Percentiles rank a stretch among this genome's conserved stretches.
These are phyloP conservation scores for Pulveroboletus frians DNA, from an alignment of 768 basidiomycete genomes.

Conservation along the genomic window DNA sequence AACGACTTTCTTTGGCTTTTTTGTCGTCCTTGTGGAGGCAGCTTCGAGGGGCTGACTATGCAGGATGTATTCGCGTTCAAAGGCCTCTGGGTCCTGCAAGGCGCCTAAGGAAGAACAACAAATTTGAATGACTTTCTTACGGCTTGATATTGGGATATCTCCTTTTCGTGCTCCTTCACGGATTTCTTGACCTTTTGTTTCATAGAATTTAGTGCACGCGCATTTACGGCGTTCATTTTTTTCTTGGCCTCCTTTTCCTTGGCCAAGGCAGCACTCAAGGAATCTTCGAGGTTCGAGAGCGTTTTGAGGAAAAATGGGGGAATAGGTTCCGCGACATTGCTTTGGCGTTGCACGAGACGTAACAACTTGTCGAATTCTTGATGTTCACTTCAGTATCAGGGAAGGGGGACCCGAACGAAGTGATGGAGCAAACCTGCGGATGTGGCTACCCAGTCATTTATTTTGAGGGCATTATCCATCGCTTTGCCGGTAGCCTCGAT, in stretches of 20 bases:
- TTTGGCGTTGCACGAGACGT: conserved; percentile 84
- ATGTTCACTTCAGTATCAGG: conserved; percentile 5
- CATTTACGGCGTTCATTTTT: conserved; percentile 93
- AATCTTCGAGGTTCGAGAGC: conserved; percentile 66
- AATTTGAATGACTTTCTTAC: conserved; percentile 37
- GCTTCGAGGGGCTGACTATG: conserved; percentile 45
- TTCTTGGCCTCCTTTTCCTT: conserved; percentile 92
- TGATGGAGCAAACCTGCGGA: conserved; percentile 60
- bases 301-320: conserved; percentile 83
- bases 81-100: conserved; percentile 79
- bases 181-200: conserved; percentile 96
- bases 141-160: conserved; percentile 72
- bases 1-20: conserved; percentile 32
- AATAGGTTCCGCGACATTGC: conserved; percentile 78
- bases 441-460: conserved; percentile 94
- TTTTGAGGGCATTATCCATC: conserved; percentile 93
- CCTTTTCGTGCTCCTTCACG: conserved; percentile 79
- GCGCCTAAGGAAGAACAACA: background rate
- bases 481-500: conserved; percentile 88
- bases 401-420: background rate
- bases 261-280: conserved; percentile 64
- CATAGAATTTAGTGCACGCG: conserved; percentile 93
- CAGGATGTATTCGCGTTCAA: conserved; percentile 68
- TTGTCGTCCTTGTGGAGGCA: conserved; percentile 32
- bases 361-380: conserved; percentile 94